These are phyloP conservation scores for Prunus campanulata DNA, from an alignment of 306 rosid species.

Conservation along the genomic window DNA sequence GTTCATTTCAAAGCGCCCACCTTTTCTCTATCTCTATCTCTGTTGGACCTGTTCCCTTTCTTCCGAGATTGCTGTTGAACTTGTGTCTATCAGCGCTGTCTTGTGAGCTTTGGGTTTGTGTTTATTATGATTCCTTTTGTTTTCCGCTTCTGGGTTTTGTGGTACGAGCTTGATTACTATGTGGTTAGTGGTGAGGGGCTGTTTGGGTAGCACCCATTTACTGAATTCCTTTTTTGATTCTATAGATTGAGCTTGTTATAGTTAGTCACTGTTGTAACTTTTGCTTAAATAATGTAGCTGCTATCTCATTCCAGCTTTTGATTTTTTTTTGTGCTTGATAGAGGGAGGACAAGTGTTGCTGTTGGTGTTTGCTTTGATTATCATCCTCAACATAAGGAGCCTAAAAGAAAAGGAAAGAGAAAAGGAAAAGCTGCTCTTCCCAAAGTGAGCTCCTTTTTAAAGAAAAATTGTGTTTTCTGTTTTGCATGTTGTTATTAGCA, in stretches of 20 bases:
- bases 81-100: background rate
- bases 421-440: constrained; percentile 74
- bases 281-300: background rate
- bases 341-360: constrained; percentile 94
- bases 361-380: constrained; percentile 61
- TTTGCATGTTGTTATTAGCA: constrained; percentile 8
- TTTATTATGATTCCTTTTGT: background rate
- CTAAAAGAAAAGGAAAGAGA: constrained; percentile 59
- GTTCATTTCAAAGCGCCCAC: constrained; percentile 28
- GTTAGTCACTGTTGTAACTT: background rate
- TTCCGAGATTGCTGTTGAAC: background rate
- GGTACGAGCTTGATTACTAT: background rate
- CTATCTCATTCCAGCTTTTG: background rate
- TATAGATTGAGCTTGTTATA: background rate
- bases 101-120: background rate
- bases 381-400: constrained; percentile 58
- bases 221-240: background rate
- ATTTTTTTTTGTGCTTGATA: constrained; percentile 30
- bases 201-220: background rate
- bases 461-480: constrained; percentile 4
- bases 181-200: background rate
- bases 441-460: constrained; percentile 39
- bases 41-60: background rate
- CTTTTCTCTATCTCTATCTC: background rate
- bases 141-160: background rate